Evolutionary conservation across 116 monocot species (phyloP).

Genomic region (Trichopus zeylanicus): DNA sequence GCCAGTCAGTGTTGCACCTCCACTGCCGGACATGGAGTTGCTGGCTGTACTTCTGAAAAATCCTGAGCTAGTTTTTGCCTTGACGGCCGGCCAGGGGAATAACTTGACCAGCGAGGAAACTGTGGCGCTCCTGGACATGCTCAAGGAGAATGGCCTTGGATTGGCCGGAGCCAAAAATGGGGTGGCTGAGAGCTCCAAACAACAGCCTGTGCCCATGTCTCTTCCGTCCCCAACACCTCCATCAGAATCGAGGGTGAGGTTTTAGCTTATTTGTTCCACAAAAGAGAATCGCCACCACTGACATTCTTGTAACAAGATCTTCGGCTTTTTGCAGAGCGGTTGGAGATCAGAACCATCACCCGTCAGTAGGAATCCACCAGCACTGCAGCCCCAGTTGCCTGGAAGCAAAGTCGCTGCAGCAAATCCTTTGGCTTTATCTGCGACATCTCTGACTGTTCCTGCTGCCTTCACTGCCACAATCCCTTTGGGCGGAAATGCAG

Average conservation of each 20-base stretch:
- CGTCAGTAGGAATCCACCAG: conserved; percentile 2
- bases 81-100: conserved; percentile 61
- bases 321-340: conserved; percentile 24
- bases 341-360: conserved; percentile 31
- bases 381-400: conserved; percentile 10
- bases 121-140: conserved; percentile 68
- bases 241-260: conserved; percentile 29
- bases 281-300: too few relatives aligned
- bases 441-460: neutral
- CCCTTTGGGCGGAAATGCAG: neutral
- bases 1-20: neutral
- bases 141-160: conserved; percentile 42
- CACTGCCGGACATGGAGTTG: conserved; percentile 72
- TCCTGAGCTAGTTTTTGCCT: conserved; percentile 78
- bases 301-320: too few relatives aligned
- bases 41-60: conserved; percentile 86
- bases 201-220: conserved; percentile 33
- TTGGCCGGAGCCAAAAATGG: conserved; percentile 11
- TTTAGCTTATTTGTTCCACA: neutral
- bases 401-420: neutral
- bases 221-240: conserved; percentile 92
- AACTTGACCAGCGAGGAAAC: conserved; percentile 38
- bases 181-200: neutral
- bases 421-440: neutral
- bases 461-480: neutral